A percentile compares a stretch with the other conserved stretches of the same genome.
These are phyloP conservation scores for Hemileia vastatrix DNA, from an alignment of 1,284 basidiomycete genomes.

Conservation along the genomic window DNA sequence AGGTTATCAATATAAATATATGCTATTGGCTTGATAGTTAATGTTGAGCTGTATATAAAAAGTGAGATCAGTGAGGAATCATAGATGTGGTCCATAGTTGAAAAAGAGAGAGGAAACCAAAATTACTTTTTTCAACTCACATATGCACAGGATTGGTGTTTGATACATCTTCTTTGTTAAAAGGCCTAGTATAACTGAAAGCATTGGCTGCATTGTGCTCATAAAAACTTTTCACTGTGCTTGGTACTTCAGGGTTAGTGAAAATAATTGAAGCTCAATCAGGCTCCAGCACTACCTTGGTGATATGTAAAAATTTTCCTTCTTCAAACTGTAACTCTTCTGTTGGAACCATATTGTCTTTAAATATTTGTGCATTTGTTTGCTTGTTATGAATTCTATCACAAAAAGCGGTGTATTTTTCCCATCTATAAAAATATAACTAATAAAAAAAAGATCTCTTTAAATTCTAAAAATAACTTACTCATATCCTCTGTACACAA, in stretches of 20 bases:
- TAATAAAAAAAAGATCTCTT: neutral
- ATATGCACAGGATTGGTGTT: constrained; percentile 23
- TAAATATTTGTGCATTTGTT: constrained; percentile 69
- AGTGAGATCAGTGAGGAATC: no score
- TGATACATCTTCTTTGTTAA: constrained; percentile 55
- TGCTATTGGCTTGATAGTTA: no score
- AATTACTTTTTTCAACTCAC: constrained; percentile 49
- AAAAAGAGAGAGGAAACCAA: constrained; percentile 23
- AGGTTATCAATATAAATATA: no score
- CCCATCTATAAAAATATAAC: neutral
- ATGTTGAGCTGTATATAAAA: no score
- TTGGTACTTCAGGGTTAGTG: constrained; percentile 69
- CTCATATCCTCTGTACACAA: constrained; percentile 69
- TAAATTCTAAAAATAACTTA: constrained; percentile 72
- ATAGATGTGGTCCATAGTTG: no score
- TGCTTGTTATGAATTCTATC: constrained; percentile 87
- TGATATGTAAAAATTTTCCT: constrained; percentile 63
- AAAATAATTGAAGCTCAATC: constrained; percentile 69
- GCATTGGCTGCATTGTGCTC: constrained; percentile 55
- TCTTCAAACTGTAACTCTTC: constrained; percentile 68
- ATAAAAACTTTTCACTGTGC: constrained; percentile 70
- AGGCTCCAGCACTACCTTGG: constrained; percentile 71
- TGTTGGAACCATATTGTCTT: constrained; percentile 62
- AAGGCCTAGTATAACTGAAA: constrained; percentile 59
- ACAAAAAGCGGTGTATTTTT: constrained; percentile 53